These are phyloP conservation scores for Yamadazyma scolyti DNA, from an alignment of 805 yeast genomes.

Conservation along the genomic window DNA sequence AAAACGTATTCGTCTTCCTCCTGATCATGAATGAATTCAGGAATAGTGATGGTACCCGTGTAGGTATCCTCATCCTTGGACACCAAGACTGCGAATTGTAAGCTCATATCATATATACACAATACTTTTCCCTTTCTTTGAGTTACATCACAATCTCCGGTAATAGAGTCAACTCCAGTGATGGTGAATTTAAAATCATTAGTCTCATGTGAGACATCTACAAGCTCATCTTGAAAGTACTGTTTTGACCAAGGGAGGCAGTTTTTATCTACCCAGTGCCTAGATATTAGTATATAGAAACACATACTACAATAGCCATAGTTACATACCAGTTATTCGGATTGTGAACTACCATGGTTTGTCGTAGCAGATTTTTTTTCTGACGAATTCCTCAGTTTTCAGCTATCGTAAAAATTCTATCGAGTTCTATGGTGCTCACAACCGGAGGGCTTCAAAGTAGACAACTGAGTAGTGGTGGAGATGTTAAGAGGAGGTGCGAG, in stretches of 20 bases:
- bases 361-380: too few species aligned
- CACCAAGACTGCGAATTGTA: constrained; percentile 46
- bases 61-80: constrained; percentile 31
- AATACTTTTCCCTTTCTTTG: constrained; percentile 80
- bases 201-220: constrained; percentile 21
- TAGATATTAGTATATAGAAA: constrained; percentile 10
- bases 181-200: constrained; percentile 26
- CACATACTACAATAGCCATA: background rate
- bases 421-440: constrained; percentile 3
- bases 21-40: constrained; percentile 78
- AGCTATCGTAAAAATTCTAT: constrained; percentile 7
- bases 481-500: too few species aligned
- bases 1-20: constrained; percentile 61
- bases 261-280: constrained; percentile 73
- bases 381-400: too few species aligned
- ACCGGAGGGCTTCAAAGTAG: too few species aligned
- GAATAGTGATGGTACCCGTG: constrained; percentile 46
- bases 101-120: constrained; percentile 66
- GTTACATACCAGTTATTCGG: constrained; percentile 61
- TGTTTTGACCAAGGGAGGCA: constrained; percentile 61
- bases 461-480: too few species aligned
- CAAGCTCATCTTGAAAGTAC: constrained; percentile 43
- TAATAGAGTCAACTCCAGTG: constrained; percentile 36
- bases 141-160: constrained; percentile 79
- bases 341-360: constrained; percentile 60